Conservation (phyloP, 169 alveolate genomes). For the Plasmodium cynomolgi region DNA sequence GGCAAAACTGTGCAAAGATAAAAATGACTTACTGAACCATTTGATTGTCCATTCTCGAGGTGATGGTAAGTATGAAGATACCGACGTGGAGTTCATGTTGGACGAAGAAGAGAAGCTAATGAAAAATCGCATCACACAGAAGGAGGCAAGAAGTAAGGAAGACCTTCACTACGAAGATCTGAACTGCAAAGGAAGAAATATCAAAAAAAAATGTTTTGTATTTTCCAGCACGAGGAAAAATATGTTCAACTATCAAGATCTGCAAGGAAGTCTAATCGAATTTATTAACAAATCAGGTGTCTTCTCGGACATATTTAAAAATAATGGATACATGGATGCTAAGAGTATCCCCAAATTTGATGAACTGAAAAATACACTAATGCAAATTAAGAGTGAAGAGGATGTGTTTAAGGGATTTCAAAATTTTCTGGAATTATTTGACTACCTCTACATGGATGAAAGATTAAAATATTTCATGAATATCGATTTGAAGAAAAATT, state of each 20-base stretch:
- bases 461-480: constrained; percentile 40
- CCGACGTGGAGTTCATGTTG: background rate
- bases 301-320: constrained; percentile 41
- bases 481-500: constrained; percentile 20
- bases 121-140: background rate
- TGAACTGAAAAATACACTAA: constrained; percentile 42
- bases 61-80: background rate
- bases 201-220: constrained; percentile 15
- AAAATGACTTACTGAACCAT: constrained; percentile 13
- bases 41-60: constrained; percentile 9
- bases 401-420: constrained; percentile 40
- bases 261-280: constrained; percentile 35
- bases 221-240: constrained; percentile 21
- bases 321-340: constrained; percentile 28
- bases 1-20: background rate
- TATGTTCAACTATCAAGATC: constrained; percentile 30
- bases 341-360: constrained; percentile 38
- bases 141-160: background rate
- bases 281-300: constrained; percentile 72
- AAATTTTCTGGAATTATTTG: constrained; percentile 62
- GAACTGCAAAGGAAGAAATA: background rate
- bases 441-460: constrained; percentile 45
- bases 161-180: background rate
- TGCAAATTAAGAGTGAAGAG: constrained; percentile 17
- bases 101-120: constrained; percentile 4